Evolutionary conservation across 352 stramenopile genomes (phyloP), one percentile per base, ranked within the genome.

Genomic region (Pythium myriotylum): DNA sequence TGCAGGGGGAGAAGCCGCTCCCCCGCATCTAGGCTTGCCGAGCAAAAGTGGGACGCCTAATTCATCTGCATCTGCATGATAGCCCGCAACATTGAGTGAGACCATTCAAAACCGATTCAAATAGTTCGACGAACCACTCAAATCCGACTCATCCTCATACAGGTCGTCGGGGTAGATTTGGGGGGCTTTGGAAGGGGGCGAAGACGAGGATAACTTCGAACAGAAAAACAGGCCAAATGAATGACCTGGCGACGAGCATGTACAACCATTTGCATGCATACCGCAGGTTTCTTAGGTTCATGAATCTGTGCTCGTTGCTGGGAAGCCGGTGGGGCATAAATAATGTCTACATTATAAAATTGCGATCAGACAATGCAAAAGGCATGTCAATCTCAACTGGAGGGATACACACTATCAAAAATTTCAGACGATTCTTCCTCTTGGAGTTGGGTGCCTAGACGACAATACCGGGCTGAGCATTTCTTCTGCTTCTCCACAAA

Each of bases 341-440:
- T 85, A 77, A 85, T 65, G 53, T 84, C 78, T 88, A 60, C 32
- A 41, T 41, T 10, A 17, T 29, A 16, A 50, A 40, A 27, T 29
- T 24, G 12, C 10, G 29, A 35, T 35, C 29, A 42, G 9, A 9
- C 43, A 43, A 39, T 19, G 12, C 29, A 43, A n/a, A 32, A 33
- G 37, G 12, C 42, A 49, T 4, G 13, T 14, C 13, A 52, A 9
- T 16, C 29, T 45, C 49, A 56, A 20, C 22, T 37, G 1, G 20
- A 50, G 14, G 23, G n/a, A 33, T 0, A 78, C 79, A 54, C 50
- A 89, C 79, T 80, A 62, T 86, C 79, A 83, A 86, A 89, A 75
- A 82, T 73, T 62, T 89, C 76, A 24, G 79, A 89, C 32, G 70
- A 65, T 74, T 89, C 79, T 42, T 89, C n/a, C n/a, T n/a, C 79